Base-by-base conservation (phyloP, 1,139 yeast genomes). In the Debaryomyces subglobosus region DNA sequence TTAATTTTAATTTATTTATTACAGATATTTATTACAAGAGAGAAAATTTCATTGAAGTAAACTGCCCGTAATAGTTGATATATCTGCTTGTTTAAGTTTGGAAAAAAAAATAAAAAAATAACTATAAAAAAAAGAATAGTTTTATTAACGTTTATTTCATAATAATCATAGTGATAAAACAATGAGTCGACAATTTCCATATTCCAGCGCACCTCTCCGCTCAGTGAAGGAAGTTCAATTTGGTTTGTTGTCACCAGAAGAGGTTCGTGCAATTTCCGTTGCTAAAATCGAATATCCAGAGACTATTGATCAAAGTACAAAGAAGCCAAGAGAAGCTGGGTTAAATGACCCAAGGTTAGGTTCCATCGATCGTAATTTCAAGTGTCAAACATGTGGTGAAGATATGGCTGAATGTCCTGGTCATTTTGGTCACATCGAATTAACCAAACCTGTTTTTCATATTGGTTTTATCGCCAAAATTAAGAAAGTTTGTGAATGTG, bases 371-470 rank as follows among this genome's bases (percentile, higher is more conserved):
- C 85, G 99, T 68, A 92, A 91, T 67, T 89, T 88, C 78, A 89
- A 90, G 74, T 94, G 99, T 78, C 98, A 92, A 76, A 94, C 99
- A 30, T 94, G 99, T 79, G 96, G 97, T 62, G 99, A 94, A 70
- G 97, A 95, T 63, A 94, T 94, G 97, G 90, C 95, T 51, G 99
- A 94, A 67, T 95, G 99, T 71, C 98, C 98, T 1, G 99, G 99
- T 51, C 99, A 95, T 74, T 95, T 95, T 72, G 99, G 99, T 57
- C 99, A 95, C 66, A 95, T 95, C 53, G 99, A 95, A 67, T 79
- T 95, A 56, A 98, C 99, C 33, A 94, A 92, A 67, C 99, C 99
- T 9, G 99, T 95, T 29, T 94, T 95, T 71, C 99, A 95, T 70
- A 90, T 95, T 67, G 99, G 96, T 41, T 94, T 90, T 68, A 85